A percentile compares a stretch with the other conserved stretches of the same genome.
Conservation (phyloP, 345 rosid species). For the Pseudoturritis turrita region DNA sequence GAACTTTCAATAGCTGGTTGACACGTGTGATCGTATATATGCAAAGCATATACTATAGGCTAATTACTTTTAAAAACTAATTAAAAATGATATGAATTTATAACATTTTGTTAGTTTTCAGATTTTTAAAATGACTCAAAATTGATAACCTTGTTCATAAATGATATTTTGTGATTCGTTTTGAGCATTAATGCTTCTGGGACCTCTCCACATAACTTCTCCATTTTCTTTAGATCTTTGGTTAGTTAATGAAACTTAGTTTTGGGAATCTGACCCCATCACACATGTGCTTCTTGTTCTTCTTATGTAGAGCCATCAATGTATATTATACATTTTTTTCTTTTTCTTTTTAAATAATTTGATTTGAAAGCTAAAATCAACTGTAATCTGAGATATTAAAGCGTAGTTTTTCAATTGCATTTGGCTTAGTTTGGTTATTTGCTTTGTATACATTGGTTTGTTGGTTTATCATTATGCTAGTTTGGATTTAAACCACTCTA, state of each 20-base stretch:
- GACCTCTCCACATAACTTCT: background rate
- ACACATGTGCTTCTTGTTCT: slow-evolving; percentile 11
- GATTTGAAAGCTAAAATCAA: background rate
- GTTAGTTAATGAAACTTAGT: background rate
- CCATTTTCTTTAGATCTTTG: slow-evolving; percentile 1
- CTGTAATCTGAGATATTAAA: background rate
- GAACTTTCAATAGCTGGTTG: background rate
- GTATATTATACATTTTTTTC: background rate
- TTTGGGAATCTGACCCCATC: slow-evolving; percentile 17
- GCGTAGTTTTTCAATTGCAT: background rate
- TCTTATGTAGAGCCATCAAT: background rate
- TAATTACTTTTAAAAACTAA: background rate
- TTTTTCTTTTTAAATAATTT: background rate
- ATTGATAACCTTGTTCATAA: background rate
- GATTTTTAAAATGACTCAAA: background rate
- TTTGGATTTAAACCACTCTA: background rate
- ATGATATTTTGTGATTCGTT: background rate
- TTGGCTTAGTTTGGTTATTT: background rate
- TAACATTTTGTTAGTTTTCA: background rate
- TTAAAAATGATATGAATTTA: background rate
- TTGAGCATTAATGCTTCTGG: background rate
- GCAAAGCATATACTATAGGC: background rate
- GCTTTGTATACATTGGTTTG: background rate
- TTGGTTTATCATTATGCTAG: background rate
- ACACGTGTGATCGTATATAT: background rate